phyloP scores from a whole-genome alignment of 495 filamentous ascomycete genomes.

The Jackrogersella multiformis region DNA sequence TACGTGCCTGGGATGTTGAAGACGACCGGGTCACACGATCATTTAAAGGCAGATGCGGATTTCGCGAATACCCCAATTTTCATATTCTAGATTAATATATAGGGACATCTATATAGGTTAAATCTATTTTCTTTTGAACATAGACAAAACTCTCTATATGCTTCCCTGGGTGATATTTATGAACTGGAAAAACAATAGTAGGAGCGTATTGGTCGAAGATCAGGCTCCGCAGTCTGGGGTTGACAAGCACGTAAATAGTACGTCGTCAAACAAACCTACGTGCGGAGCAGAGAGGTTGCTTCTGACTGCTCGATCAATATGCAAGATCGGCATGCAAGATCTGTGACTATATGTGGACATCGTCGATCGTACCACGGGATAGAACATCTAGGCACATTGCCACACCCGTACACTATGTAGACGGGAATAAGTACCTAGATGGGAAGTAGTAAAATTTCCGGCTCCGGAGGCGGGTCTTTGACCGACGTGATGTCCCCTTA shows the following conservation, averaged over 20 bases:
- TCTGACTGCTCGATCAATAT: background rate
- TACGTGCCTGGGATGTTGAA: constrained; percentile 5
- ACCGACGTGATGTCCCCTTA: constrained; percentile 3
- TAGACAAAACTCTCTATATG: too few relatives aligned
- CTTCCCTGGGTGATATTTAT: too few relatives aligned
- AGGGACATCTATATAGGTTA: constrained; percentile 13
- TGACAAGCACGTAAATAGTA: too few relatives aligned
- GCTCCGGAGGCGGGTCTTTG: constrained; percentile 3
- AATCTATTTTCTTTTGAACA: constrained; percentile 6
- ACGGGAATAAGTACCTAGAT: background rate
- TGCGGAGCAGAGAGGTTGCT: too few relatives aligned
- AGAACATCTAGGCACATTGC: background rate
- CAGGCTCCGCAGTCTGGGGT: too few relatives aligned
- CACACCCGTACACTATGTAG: background rate
- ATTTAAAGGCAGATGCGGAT: constrained; percentile 23
- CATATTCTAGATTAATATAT: constrained; percentile 5
- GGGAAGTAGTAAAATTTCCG: background rate
- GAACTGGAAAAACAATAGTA: too few relatives aligned
- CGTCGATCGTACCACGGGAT: constrained; percentile 5
- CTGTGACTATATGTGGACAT: background rate
- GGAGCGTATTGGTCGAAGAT: too few relatives aligned
- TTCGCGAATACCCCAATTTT: constrained; percentile 36
- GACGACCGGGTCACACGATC: constrained; percentile 18
- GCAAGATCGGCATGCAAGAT: constrained; percentile 9
- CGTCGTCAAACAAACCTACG: too few relatives aligned